These are phyloP conservation scores for Aschersonia sp. DNA, from an alignment of 2,329 filamentous ascomycete species.

Conservation along the genomic window DNA sequence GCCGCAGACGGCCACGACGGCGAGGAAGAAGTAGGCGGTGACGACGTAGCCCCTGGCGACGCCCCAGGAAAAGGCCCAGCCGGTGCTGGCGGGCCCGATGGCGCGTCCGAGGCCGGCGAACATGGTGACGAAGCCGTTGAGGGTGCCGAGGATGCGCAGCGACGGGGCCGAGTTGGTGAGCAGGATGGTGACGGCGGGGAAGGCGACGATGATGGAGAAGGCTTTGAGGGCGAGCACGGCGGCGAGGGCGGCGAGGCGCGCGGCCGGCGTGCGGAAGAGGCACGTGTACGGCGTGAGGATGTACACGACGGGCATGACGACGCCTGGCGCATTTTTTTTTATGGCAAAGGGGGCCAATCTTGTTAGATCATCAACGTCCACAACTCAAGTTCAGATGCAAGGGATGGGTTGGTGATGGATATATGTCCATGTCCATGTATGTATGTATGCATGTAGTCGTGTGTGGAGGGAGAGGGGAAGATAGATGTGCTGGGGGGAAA, in stretches of 20 bases:
- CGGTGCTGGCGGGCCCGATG: constrained; percentile 59
- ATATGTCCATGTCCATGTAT: neutral
- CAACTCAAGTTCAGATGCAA: neutral
- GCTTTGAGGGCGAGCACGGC: constrained; percentile 60
- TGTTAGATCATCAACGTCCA: neutral
- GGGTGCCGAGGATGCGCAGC: constrained; percentile 61
- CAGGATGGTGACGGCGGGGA: constrained; percentile 80
- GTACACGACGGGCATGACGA: constrained; percentile 63
- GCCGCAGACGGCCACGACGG: constrained; percentile 45
- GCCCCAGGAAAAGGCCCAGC: constrained; percentile 61
- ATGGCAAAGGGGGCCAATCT: neutral
- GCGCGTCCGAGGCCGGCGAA: constrained; percentile 70
- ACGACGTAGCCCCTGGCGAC: constrained; percentile 63
- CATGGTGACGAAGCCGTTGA: constrained; percentile 83
- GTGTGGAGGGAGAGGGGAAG: neutral
- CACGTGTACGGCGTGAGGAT: constrained; percentile 69
- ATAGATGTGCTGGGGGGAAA: neutral
- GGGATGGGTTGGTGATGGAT: too few relatives aligned
- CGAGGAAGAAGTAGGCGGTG: constrained; percentile 69
- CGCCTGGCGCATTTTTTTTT: constrained; percentile 18
- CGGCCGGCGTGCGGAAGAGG: constrained; percentile 32
- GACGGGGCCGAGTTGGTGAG: constrained; percentile 75
- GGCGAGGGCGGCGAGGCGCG: constrained; percentile 50
- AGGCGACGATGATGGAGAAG: constrained; percentile 65
- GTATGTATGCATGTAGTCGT: too few relatives aligned